Conservation (phyloP, 345 rosid species). For the Fremontodendron californicum region DNA sequence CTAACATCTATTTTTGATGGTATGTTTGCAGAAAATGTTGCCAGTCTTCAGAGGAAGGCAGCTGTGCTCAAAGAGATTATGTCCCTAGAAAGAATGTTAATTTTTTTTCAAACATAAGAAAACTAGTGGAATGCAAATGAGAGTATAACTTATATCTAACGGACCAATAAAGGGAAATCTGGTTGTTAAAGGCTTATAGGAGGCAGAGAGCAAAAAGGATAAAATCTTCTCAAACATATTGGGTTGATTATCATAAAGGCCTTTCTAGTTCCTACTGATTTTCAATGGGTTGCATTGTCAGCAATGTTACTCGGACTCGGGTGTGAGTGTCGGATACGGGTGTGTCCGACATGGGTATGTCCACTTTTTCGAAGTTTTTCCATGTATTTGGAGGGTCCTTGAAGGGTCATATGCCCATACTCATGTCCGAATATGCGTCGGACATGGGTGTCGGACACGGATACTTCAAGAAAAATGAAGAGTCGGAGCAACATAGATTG, state of each 20-base stretch:
- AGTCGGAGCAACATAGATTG: too few relatives aligned
- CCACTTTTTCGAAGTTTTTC: too few relatives aligned
- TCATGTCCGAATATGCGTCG: too few relatives aligned
- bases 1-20: neutral
- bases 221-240: neutral
- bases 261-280: neutral
- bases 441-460: too few relatives aligned
- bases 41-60: constrained; percentile 7
- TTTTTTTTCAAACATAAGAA: neutral
- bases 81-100: neutral
- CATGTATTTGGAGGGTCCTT: too few relatives aligned
- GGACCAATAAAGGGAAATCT: neutral
- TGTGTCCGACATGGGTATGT: too few relatives aligned
- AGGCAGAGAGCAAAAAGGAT: neutral
- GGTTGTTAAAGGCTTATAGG: neutral
- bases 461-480: too few relatives aligned
- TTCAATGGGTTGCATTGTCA: neutral
- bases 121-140: neutral
- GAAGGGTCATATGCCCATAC: too few relatives aligned
- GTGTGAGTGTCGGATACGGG: too few relatives aligned
- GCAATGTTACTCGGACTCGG: too few relatives aligned
- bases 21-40: constrained; percentile 13
- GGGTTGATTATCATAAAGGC: neutral
- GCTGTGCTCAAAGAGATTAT: neutral
- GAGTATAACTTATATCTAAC: neutral